A percentile compares a stretch with the other conserved stretches of the same genome.
These are phyloP conservation scores for Fagopyrum tataricum DNA, from an alignment of 148 eudicot genomes.

Conservation along the genomic window DNA sequence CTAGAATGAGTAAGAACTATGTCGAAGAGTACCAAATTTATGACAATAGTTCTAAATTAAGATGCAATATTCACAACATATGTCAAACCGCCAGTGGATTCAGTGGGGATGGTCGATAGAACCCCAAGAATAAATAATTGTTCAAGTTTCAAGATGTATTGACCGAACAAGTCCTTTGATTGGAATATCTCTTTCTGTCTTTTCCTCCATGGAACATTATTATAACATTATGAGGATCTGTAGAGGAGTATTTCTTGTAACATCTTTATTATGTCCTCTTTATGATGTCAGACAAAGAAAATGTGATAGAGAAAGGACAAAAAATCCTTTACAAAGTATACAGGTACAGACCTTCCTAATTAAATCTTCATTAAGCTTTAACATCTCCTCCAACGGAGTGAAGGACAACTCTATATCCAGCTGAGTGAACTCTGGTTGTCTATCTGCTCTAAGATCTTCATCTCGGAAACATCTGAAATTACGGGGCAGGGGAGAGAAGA, in stretches of 20 bases:
- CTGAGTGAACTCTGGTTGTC: conserved; percentile 98
- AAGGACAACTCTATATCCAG: conserved; percentile 94
- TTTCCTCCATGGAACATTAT: background rate
- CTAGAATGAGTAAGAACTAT: background rate
- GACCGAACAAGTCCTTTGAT: background rate
- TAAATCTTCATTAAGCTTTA: conserved; percentile 90
- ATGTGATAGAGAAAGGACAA: background rate
- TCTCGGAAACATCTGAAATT: conserved; percentile 84
- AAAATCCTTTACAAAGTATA: background rate
- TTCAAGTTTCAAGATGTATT: background rate
- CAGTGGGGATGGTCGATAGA: background rate
- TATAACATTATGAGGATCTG: background rate
- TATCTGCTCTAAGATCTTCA: conserved; percentile 97
- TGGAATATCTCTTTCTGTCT: background rate
- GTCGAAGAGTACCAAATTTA: background rate
- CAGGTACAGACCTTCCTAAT: conserved; percentile 63
- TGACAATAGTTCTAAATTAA: background rate
- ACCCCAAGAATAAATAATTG: background rate
- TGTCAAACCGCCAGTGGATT: background rate
- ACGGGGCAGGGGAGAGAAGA: background rate
- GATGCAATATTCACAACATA: background rate
- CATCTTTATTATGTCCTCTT: background rate
- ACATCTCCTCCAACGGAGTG: conserved; percentile 87
- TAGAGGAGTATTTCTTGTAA: background rate
- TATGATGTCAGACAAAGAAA: background rate